These are phyloP conservation scores for Fusarium sp. DNA, from an alignment of 2,329 filamentous ascomycete species.

Conservation along the genomic window DNA sequence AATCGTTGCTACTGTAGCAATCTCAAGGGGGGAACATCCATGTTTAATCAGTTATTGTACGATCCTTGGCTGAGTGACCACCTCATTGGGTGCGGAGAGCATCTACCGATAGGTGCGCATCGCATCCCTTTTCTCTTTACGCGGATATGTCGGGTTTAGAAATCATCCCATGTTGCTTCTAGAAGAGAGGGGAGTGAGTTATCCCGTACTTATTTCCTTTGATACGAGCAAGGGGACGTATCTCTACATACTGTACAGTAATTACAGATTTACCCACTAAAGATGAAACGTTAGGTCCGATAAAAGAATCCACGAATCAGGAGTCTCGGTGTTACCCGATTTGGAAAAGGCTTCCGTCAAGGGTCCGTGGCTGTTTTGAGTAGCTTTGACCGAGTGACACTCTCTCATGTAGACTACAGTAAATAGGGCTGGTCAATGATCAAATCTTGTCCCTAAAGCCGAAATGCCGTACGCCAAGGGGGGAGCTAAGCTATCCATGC, in stretches of 20 bases:
- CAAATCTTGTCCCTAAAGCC: conserved; percentile 17
- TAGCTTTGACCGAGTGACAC: conserved; percentile 7
- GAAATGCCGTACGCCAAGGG: conserved; percentile 39
- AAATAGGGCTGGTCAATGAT: neutral
- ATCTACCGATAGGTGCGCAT: conserved; percentile 1
- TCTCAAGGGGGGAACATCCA: neutral
- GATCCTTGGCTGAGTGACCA: conserved; percentile 12
- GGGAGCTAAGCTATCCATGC: neutral
- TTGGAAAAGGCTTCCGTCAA: conserved; percentile 25
- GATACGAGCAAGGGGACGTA: conserved; percentile 20
- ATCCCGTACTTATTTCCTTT: neutral
- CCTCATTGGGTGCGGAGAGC: conserved; percentile 6
- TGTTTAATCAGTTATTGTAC: neutral
- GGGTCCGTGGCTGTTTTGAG: conserved; percentile 15
- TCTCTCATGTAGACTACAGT: conserved; percentile 13
- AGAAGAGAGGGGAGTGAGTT: neutral
- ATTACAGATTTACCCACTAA: conserved; percentile 14
- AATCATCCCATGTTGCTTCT: conserved; percentile 6
- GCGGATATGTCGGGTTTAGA: neutral
- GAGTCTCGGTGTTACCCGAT: conserved; percentile 20
- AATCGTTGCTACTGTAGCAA: neutral
- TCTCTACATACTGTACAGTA: neutral
- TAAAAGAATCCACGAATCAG: conserved; percentile 38
- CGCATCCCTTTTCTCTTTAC: neutral
- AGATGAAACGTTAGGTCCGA: conserved; percentile 13